These are phyloP conservation scores for Rachicladosporium sp. DNA, from an alignment of 2,329 filamentous ascomycete species.

Conservation along the genomic window DNA sequence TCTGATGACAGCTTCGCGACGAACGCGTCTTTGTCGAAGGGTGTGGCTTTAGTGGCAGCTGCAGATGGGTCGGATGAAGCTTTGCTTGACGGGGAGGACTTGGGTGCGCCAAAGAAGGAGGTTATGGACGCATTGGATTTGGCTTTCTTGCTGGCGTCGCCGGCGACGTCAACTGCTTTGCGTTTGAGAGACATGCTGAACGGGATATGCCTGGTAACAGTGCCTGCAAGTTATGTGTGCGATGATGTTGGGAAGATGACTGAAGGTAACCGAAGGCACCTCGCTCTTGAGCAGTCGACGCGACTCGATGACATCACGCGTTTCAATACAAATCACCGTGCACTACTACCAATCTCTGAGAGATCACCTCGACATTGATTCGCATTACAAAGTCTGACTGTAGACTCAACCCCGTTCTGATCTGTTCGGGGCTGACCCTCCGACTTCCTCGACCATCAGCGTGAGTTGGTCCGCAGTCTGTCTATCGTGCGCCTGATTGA, in stretches of 20 bases:
- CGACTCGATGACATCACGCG: no score
- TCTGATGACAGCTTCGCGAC: slow-evolving; percentile 65
- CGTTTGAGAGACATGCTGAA: slow-evolving; percentile 38
- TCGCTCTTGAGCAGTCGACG: neutral
- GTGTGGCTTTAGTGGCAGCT: slow-evolving; percentile 28
- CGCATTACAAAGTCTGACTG: no score
- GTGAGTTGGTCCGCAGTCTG: no score
- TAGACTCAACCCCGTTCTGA: no score
- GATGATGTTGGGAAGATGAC: no score
- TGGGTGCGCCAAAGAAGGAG: slow-evolving; percentile 73
- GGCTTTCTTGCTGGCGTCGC: slow-evolving; percentile 37
- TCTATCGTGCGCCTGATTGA: no score
- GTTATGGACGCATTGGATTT: slow-evolving; percentile 65
- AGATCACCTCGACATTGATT: no score
- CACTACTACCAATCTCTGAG: no score
- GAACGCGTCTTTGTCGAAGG: slow-evolving; percentile 87
- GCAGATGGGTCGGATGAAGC: slow-evolving; percentile 17
- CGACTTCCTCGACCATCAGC: no score
- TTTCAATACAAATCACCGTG: no score
- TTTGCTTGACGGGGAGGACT: slow-evolving; percentile 27
- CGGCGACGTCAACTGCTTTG: slow-evolving; percentile 33
- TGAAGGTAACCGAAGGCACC: no score
- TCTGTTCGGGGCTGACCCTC: no score
- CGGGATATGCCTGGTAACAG: neutral
- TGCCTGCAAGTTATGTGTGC: neutral